Base-by-base conservation (phyloP, 2,329 filamentous ascomycete genomes). In the Chrysosporium queenslandicum region DNA sequence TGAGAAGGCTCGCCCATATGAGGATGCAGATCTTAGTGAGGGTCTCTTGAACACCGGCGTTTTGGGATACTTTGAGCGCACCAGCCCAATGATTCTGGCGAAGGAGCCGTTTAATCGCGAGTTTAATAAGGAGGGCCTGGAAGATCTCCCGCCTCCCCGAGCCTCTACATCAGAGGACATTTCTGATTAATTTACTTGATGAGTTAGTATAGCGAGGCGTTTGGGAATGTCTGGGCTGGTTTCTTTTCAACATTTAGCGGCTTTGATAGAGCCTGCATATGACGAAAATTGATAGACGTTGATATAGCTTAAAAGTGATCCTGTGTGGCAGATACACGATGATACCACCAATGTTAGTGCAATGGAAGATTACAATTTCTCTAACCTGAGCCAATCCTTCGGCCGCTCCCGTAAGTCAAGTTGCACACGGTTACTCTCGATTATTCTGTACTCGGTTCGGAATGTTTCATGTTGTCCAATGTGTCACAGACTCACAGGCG, bases 51-150 rank as follows among this genome's bases (percentile, higher is more conserved):
- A 71, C 51, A 68, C 68, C 18, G 73, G 79, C 55, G 73, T 79
- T 14, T 70, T 71, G 60, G 69, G 67, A 2, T 79, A 77, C 63
- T 80, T 80, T 63, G 71, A 77, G 66, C 72, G 75, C 36, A 78
- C 75, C n/a, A 57, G 57, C 23, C 55, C 57, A 6, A 57, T 55
- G 53, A 49, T 56, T 29, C 14, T 53, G 27, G 55, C 42, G 2
- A 54, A 53, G 20, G 51, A 58, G 25, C 52, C 50, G 46, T 30
- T 23, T 3, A 53, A 16, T 7, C 25, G 14, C 6, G 41, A 46
- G 1, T 41, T 21, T 4, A 49, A 40, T 11, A 48, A 53, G 21
- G 29, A 51, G 7, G 46, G 53, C 16, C 12, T 46, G 7, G 37
- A 49, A 45, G 14, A 41, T 8, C 29, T 54, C 27, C 55, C 55